Base-by-base conservation (phyloP, 2,329 filamentous ascomycete genomes). In the Fusarium pseudocircinatum region DNA sequence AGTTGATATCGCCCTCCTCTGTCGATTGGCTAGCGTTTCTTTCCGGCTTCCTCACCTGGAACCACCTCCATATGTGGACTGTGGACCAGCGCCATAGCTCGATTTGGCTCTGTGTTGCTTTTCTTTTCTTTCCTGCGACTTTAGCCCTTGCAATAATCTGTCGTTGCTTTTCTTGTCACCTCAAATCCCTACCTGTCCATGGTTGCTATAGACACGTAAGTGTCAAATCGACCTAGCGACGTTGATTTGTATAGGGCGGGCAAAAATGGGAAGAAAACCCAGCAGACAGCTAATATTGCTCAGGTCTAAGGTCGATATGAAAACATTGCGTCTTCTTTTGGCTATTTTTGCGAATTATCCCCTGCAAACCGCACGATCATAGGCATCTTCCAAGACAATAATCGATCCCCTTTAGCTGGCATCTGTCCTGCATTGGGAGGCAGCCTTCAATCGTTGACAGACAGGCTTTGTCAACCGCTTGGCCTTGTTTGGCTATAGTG, bases 11-110 rank as follows among this genome's bases (percentile, higher is more conserved):
- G 74, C 75, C 74, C 59, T 74, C 58, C 57, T 46, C 39, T 58
- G 72, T 70, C 70, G 74, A 77, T 78, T 77, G 75, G 75, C 46
- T 40, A 69, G 52, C 60, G 63, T 68, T 74, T 57, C 49, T 59
- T 69, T 69, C 63, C 52, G 67, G 66, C 52, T 60, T 69, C 59
- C 32, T 69, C 66, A 64, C 57, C 54, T 58, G 65, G 70, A 75
- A 70, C 70, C 60, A 74, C 65, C 61, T 74, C 73, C 57, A 62
- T 47, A 66, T 70, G 73, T 74, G 75, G 73, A 59, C 40, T 70
- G 40, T 63, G 67, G 67, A 67, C 57, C 50, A 67, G 52, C 61
- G 58, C 68, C 60, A 63, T 77, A 53, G 60, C 66, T 76, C 60
- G 65, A 75, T 72, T 59, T 65, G 61, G 73, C 32, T 52, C 63